Conservation (phyloP, 2,329 filamentous ascomycete genomes). For the Verticillium tricorpus region DNA sequence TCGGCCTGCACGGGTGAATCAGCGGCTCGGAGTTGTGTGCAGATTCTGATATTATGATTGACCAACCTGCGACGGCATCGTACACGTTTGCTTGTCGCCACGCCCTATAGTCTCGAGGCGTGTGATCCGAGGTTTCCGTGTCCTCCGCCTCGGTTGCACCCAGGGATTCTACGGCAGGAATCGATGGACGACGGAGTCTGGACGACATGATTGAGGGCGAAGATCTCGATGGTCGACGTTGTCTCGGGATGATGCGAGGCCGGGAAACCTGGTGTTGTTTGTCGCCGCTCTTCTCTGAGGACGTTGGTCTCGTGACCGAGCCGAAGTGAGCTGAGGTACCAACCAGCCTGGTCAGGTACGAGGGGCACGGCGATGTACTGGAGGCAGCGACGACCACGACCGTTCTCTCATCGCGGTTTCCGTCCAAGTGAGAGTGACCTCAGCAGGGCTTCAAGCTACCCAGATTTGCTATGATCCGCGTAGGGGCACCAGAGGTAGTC, state of each 20-base stretch:
- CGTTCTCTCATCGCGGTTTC: neutral
- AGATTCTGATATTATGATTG: neutral
- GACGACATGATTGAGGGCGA: neutral
- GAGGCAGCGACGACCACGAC: too few species aligned
- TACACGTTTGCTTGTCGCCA: constrained; percentile 54
- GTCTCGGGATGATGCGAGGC: too few species aligned
- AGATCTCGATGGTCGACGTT: neutral
- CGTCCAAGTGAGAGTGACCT: neutral
- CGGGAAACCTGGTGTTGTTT: too few species aligned
- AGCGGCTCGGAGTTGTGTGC: neutral
- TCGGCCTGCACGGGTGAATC: constrained; percentile 5
- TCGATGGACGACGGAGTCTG: neutral
- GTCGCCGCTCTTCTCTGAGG: too few species aligned
- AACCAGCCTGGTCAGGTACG: too few species aligned
- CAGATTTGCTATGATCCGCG: neutral
- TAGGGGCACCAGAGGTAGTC: neutral
- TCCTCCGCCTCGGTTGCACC: neutral
- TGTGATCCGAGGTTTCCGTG: neutral
- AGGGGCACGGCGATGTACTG: too few species aligned
- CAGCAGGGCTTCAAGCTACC: neutral
- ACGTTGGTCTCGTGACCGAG: too few species aligned
- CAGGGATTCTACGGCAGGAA: neutral
- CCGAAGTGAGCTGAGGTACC: too few species aligned
- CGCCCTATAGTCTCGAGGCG: constrained; percentile 17
- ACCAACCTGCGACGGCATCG: constrained; percentile 66